Evolutionary conservation across 2,329 filamentous ascomycete species (phyloP).

Genomic region (Aspergillus costaricaensis): DNA sequence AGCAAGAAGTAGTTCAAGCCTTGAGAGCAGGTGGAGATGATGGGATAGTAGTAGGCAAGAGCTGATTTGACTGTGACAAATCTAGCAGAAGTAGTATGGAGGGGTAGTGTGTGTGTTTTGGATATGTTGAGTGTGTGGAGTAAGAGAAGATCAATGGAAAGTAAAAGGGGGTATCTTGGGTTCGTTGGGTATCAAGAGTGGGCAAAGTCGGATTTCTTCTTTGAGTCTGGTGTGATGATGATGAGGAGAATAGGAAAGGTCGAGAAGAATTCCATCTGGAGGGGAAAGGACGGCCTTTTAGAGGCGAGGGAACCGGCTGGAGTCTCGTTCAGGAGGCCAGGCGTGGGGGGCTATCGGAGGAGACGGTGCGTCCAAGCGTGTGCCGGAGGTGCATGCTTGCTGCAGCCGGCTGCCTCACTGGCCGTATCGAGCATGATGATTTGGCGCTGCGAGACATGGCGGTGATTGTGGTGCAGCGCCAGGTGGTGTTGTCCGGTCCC

Average conservation of each 20-base stretch:
- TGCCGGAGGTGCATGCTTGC: conserved; percentile 20
- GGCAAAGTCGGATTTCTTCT: conserved; percentile 12
- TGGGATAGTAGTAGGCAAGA: conserved; percentile 4
- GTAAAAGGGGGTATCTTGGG: conserved; percentile 1
- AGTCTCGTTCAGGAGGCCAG: conserved; percentile 5
- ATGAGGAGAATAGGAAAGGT: conserved; percentile 16
- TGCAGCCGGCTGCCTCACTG: conserved; percentile 21
- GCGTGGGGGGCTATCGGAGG: conserved; percentile 11
- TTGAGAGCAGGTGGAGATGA: conserved; percentile 8
- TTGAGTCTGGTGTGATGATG: conserved; percentile 16
- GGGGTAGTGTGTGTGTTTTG: conserved; percentile 2
- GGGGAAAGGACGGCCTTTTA: conserved; percentile 21
- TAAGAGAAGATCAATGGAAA: conserved; percentile 6
- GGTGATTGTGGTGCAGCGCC: conserved; percentile 23
- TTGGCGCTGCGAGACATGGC: conserved; percentile 24
- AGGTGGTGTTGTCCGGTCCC: conserved; percentile 17
- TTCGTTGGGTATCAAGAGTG: conserved; percentile 13
- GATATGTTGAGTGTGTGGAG: not conserved
- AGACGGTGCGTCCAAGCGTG: conserved; percentile 19
- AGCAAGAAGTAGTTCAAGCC: conserved; percentile 1
- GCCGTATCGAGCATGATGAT: conserved; percentile 18
- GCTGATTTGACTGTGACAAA: conserved; percentile 26
- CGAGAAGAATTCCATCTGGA: conserved; percentile 11
- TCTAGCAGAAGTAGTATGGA: conserved; percentile 19
- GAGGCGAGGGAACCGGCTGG: conserved; percentile 7